Base-by-base conservation (phyloP, 202 grass and related monocot genomes). In the Cymbopogon flexuosus region DNA sequence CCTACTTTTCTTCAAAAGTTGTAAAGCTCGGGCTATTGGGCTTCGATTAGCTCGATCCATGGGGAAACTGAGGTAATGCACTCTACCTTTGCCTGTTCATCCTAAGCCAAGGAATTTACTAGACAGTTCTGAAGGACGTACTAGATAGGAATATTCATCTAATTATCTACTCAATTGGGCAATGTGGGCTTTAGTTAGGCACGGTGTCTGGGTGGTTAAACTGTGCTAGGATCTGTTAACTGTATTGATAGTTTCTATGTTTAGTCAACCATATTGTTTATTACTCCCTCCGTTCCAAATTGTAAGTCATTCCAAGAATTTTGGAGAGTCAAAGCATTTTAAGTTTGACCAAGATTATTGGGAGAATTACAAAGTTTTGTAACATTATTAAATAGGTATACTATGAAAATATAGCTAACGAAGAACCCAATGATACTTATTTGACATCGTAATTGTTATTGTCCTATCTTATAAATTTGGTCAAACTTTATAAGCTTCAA, bases 11-110 rank as follows among this genome's bases (percentile, higher is more conserved):
- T 89, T 98, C 64, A 87, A 80, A 85, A 87, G 82, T 65, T 79
- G 92, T 69, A 91, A 90, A 71, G 92, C 95, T 82, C 84, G 90
- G 78, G 92, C 92, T 34, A 90, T 98, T 83, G 95, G 92, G 22
- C 92, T 98, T 88, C 92, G 92, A 73, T 81, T 98, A 72, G 84
- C 95, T 49, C 87, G 90, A 89, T 89, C 85, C 67, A 98, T 98
- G 95, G 92, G 92, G 65, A 98, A 98, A 79, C 63, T 98, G 65
- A 93, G 88, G 95, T 98, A 87, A 83, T 11, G 2, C 77, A 33
- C 19, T 76, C 46, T 74, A 37, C 15, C 57, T n/a, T 70, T 67
- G 66, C 45, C 47, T 11, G 5, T 78, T 73, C 18, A 64, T 83
- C 81, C 30, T 73, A 79, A 63, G 37, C 23, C 45, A 72, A 72